Evolutionary conservation across 2,329 filamentous ascomycete species (phyloP).

Genomic region (Cladosporium colombiae): DNA sequence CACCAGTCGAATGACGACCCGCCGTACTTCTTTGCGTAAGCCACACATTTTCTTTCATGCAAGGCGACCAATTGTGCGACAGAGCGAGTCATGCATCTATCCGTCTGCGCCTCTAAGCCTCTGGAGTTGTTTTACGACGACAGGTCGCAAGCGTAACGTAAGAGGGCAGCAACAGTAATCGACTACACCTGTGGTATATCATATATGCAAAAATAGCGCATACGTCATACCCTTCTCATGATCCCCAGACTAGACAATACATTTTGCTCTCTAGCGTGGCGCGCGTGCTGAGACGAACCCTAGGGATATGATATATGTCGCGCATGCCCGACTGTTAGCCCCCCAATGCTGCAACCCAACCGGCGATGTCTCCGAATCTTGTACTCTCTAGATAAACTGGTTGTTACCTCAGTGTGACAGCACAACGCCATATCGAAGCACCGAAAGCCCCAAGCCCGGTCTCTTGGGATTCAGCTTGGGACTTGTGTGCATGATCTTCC

Average conservation of each 20-base stretch:
- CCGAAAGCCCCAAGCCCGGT: neutral
- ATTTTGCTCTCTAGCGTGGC: neutral
- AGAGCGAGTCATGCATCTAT: neutral
- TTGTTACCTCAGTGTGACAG: neutral
- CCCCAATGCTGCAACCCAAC: neutral
- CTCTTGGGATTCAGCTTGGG: neutral
- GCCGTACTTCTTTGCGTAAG: neutral
- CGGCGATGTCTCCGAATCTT: neutral
- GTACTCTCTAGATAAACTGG: neutral
- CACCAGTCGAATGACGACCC: neutral
- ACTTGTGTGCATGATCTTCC: neutral
- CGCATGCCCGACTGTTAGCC: neutral
- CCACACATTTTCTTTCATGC: neutral
- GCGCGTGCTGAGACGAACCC: neutral
- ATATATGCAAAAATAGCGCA: neutral
- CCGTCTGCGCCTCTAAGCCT: neutral
- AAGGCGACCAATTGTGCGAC: neutral
- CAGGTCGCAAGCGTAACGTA: neutral
- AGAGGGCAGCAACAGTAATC: neutral
- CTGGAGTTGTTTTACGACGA: neutral
- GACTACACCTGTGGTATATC: neutral
- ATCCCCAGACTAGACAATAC: neutral
- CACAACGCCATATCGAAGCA: neutral
- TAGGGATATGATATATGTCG: neutral
- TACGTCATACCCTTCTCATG: neutral